A percentile compares a stretch with the other conserved stretches of the same genome.
Conservation (phyloP, 345 rosid genomes). For the Eucalyptus urophylla region DNA sequence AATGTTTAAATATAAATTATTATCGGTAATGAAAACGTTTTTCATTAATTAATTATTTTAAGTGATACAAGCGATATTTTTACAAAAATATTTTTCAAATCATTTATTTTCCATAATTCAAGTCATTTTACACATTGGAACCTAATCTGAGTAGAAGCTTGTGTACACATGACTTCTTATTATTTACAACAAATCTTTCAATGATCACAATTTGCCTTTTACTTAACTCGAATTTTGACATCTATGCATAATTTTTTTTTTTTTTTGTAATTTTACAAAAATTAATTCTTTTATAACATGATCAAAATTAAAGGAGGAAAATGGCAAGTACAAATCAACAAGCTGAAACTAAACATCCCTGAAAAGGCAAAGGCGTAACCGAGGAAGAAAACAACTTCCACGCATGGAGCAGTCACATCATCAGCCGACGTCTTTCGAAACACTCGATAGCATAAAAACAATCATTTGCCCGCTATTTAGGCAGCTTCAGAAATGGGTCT, state of each 20-base stretch:
- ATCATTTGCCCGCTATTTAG: background rate
- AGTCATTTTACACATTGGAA: background rate
- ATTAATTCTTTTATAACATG: background rate
- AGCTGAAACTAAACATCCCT: background rate
- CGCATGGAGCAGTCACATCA: background rate
- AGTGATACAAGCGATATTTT: no score
- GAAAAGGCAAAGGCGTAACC: background rate
- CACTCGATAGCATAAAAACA: background rate
- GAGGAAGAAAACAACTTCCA: background rate
- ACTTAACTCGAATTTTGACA: background rate
- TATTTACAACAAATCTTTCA: background rate
- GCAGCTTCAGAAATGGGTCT: background rate
- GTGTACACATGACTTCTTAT: background rate
- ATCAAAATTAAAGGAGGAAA: background rate
- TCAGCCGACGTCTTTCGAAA: background rate
- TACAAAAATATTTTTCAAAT: no score
- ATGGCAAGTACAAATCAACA: background rate
- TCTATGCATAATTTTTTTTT: background rate
- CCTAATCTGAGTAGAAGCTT: background rate
- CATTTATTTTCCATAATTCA: accelerated
- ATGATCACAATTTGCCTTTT: background rate
- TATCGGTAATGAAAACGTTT: accelerated
- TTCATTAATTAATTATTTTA: no score
- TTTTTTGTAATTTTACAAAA: background rate
- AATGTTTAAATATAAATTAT: no score